Conservation (phyloP, 1,284 basidiomycete genomes). For the Apiotrichum gamsii region DNA sequence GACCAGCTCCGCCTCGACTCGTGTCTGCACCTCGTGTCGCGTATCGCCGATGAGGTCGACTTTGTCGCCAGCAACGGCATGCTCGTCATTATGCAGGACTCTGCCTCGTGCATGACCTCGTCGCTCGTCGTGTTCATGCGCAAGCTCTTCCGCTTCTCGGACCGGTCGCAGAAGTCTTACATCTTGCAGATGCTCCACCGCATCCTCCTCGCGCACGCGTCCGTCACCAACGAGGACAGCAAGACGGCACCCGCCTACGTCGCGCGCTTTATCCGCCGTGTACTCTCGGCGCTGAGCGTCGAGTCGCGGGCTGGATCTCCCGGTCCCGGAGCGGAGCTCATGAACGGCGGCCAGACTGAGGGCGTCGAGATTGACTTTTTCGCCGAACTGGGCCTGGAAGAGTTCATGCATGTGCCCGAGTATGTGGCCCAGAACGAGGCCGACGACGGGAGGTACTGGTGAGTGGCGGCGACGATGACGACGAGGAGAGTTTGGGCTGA, state of each 20-base stretch:
- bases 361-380: slow-evolving; percentile 10
- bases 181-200: slow-evolving; percentile 18
- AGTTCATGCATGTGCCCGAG: slow-evolving; percentile 28
- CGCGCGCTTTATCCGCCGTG: slow-evolving; percentile 17
- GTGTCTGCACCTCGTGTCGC: slow-evolving; percentile 22
- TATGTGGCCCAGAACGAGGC: slow-evolving; percentile 19
- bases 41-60: slow-evolving; percentile 31
- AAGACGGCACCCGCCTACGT: slow-evolving; percentile 20
- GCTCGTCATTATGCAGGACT: slow-evolving; percentile 36
- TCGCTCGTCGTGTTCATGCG: slow-evolving; percentile 24
- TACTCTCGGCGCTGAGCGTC: slow-evolving; percentile 11
- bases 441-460: slow-evolving; percentile 31
- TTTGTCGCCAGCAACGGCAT: slow-evolving; percentile 23
- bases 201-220: slow-evolving; percentile 15
- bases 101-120: slow-evolving; percentile 32
- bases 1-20: slow-evolving; percentile 24
- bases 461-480: too few relatives aligned
- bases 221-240: slow-evolving; percentile 14
- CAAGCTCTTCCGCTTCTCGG: slow-evolving; percentile 29
- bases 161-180: slow-evolving; percentile 12
- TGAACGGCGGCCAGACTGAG: neutral
- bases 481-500: neutral
- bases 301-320: slow-evolving; percentile 6
- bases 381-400: slow-evolving; percentile 19
- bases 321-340: neutral